These are phyloP conservation scores for Cytospora piceicola DNA, from an alignment of 2,329 filamentous ascomycete genomes.

Conservation along the genomic window DNA sequence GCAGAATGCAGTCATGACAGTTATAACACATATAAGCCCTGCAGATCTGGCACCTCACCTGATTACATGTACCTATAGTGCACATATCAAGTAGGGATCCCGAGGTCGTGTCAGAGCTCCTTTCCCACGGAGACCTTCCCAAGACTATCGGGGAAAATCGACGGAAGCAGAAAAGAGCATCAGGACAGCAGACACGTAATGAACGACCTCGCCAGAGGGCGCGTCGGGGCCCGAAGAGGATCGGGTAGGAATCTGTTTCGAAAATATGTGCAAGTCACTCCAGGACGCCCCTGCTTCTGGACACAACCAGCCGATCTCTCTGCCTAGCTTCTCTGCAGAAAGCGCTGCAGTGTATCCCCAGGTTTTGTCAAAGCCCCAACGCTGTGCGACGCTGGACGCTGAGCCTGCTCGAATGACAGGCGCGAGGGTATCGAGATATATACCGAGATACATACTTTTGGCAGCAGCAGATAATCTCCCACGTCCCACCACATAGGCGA, in stretches of 20 bases:
- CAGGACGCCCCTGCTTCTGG: neutral
- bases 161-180: neutral
- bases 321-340: neutral
- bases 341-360: neutral
- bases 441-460: neutral
- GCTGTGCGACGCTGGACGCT: neutral
- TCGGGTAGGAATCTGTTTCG: neutral
- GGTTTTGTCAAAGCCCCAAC: neutral
- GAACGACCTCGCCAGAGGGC: neutral
- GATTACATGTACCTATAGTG: neutral
- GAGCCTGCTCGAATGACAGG: neutral
- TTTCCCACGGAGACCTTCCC: neutral
- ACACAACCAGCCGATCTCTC: neutral
- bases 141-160: neutral
- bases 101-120: neutral
- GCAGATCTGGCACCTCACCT: neutral
- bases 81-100: neutral
- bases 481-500: conserved; percentile 2
- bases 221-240: neutral
- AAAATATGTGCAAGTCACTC: neutral
- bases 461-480: neutral
- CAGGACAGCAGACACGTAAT: neutral
- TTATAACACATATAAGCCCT: neutral
- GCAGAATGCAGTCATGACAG: neutral
- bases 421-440: neutral